phyloP scores from a whole-genome alignment of 306 rosid species.

The Styphnolobium japonicum region DNA sequence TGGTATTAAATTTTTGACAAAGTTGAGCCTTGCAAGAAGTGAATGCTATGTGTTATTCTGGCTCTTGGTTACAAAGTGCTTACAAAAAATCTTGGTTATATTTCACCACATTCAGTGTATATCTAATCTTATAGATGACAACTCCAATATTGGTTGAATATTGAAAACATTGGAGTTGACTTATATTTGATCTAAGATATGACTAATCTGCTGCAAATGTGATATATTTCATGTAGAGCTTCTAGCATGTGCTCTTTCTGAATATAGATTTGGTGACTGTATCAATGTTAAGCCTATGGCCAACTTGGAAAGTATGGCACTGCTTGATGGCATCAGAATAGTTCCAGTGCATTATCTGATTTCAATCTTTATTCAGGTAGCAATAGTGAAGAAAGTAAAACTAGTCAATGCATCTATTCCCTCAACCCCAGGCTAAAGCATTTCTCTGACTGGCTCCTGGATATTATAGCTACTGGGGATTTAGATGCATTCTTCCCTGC shows the following conservation, averaged over 20 bases:
- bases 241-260: background rate
- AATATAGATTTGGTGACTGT: background rate
- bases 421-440: conserved; percentile 94
- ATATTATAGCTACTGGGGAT: conserved; percentile 97
- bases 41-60: background rate
- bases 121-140: background rate
- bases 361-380: conserved; percentile 50
- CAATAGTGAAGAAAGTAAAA: conserved; percentile 41
- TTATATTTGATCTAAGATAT: background rate
- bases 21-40: background rate
- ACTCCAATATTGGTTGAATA: background rate
- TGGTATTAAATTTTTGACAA: background rate
- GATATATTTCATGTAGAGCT: background rate
- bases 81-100: background rate
- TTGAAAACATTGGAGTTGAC: background rate
- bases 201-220: conserved; percentile 18
- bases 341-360: conserved; percentile 22
- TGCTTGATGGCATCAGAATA: conserved; percentile 7
- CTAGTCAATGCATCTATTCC: conserved; percentile 61
- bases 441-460: conserved; percentile 97
- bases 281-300: background rate
- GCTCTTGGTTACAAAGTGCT: background rate
- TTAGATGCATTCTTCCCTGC: conserved; percentile 99
- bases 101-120: background rate
- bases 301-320: background rate